A percentile compares a stretch with the other conserved stretches of the same genome.
Evolutionary conservation across 805 yeast species (phyloP).

Genomic region (Teunomyces tritomae): DNA sequence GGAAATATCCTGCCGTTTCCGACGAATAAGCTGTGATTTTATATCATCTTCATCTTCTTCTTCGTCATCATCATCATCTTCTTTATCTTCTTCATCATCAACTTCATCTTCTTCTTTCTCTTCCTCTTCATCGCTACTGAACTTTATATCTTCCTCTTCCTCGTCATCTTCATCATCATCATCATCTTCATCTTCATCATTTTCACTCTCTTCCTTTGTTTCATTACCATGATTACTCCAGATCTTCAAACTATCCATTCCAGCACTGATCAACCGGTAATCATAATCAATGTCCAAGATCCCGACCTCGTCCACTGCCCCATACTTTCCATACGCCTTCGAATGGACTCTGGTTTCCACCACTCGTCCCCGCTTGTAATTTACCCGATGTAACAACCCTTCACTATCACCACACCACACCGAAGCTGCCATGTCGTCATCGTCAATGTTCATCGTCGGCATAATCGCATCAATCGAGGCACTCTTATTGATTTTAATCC

Average conservation of each 20-base stretch:
- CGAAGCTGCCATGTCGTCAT: conserved; percentile 43
- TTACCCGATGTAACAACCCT: conserved; percentile 67
- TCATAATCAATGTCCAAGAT: conserved; percentile 76
- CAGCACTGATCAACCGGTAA: conserved; percentile 76
- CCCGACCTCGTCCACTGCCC: conserved; percentile 66
- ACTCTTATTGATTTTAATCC: conserved; percentile 66
- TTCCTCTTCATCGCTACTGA: conserved; percentile 9
- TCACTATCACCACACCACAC: conserved; percentile 81
- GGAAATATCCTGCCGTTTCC: conserved; percentile 9
- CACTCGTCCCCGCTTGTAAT: conserved; percentile 61
- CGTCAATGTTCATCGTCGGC: conserved; percentile 53
- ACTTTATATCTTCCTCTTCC: conserved; percentile 6
- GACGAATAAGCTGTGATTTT: conserved; percentile 12
- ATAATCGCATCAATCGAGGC: conserved; percentile 73
- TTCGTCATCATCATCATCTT: conserved; percentile 7
- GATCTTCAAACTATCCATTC: conserved; percentile 76
- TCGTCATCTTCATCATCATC: conserved; percentile 8
- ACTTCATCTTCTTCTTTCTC: conserved; percentile 5
- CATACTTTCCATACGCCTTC: conserved; percentile 29
- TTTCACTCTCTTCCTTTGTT: conserved; percentile 14
- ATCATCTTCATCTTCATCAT: conserved; percentile 16
- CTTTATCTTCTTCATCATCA: conserved; percentile 11
- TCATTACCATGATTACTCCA: conserved; percentile 52
- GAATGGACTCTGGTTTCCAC: conserved; percentile 68
- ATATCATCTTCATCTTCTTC: conserved; percentile 8